Evolutionary conservation across 805 yeast species (phyloP).

Genomic region (Kurtzmaniella cleridarum): DNA sequence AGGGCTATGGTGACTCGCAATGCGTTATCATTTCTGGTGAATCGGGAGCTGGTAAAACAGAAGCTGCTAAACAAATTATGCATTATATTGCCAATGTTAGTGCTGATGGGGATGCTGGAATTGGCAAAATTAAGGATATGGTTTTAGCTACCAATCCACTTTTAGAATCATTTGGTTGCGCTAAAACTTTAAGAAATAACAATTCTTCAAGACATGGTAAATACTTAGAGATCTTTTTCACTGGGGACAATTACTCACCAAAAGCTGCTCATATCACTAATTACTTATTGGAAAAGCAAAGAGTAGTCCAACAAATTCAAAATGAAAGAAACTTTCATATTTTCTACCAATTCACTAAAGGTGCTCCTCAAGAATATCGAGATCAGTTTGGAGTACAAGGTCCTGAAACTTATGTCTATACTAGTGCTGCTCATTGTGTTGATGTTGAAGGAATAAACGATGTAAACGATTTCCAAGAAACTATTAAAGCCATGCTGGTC

Average conservation of each 20-base stretch:
- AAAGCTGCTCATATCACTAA: constrained; percentile 95
- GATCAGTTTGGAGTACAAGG: constrained; percentile 83
- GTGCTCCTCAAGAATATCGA: constrained; percentile 80
- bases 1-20: constrained; percentile 89
- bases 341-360: constrained; percentile 91
- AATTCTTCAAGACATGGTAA: constrained; percentile 91
- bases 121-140: constrained; percentile 90
- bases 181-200: constrained; percentile 83
- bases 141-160: constrained; percentile 95
- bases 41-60: constrained; percentile 97
- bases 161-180: constrained; percentile 89
- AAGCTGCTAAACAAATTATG: constrained; percentile 97
- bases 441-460: constrained; percentile 87
- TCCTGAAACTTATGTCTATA: constrained; percentile 89
- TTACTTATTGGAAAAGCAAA: constrained; percentile 86
- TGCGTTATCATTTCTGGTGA: constrained; percentile 98
- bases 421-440: constrained; percentile 81
- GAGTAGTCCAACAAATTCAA: constrained; percentile 92
- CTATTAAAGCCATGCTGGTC: constrained; percentile 77
- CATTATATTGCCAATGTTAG: constrained; percentile 91
- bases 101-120: constrained; percentile 55
- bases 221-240: constrained; percentile 87
- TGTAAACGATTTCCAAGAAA: constrained; percentile 68
- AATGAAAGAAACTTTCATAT: constrained; percentile 96
- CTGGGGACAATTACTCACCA: constrained; percentile 69